Conservation (phyloP, 148 eudicot genomes). For the Vaccinium corymbosum region DNA sequence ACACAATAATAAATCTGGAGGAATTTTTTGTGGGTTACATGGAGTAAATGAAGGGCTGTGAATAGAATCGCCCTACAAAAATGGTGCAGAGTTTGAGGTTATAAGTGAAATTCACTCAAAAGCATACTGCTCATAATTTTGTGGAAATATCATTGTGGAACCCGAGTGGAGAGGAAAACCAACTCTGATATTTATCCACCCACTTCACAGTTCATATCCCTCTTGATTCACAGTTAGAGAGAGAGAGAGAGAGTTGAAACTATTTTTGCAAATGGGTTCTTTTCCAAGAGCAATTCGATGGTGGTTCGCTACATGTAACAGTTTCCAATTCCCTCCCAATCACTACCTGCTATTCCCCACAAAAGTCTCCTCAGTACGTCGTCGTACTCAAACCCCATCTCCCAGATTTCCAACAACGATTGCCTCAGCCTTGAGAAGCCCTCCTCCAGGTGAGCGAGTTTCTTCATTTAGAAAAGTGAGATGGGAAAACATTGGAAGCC, state of each 20-base stretch:
- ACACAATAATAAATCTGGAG: too few relatives aligned
- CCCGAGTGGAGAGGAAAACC: too few relatives aligned
- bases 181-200: background rate
- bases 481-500: background rate
- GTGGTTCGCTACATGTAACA: background rate
- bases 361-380: background rate
- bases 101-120: too few relatives aligned
- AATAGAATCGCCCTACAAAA: too few relatives aligned
- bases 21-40: too few relatives aligned
- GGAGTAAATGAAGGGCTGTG: too few relatives aligned
- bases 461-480: background rate
- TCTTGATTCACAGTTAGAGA: too few relatives aligned
- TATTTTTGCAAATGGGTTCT: conserved; percentile 3
- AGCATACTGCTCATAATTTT: too few relatives aligned
- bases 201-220: background rate
- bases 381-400: background rate
- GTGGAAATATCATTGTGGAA: too few relatives aligned
- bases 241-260: background rate
- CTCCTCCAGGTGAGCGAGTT: conserved; percentile 18
- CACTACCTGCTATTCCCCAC: background rate
- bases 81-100: too few relatives aligned
- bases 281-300: background rate
- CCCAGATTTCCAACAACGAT: conserved; percentile 2
- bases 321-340: conserved; percentile 1
- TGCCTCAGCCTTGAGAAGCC: conserved; percentile 15